Evolutionary conservation across 768 basidiomycete genomes (phyloP), one percentile per base, ranked within the genome.

Genomic region (Hygrophorus russula): DNA sequence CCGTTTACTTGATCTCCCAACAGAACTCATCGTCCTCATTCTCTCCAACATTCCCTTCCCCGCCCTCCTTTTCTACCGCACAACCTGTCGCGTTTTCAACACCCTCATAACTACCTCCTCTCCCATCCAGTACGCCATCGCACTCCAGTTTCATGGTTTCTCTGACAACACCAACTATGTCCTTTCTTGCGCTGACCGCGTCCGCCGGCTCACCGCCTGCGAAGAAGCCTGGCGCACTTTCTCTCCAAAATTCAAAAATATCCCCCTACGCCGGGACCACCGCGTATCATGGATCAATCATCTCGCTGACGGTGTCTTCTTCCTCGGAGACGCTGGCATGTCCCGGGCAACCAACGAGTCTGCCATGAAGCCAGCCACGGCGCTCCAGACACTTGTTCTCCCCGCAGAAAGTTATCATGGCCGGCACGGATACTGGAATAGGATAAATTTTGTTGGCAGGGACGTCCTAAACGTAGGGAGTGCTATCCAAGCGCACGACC

Each of bases 151-250:
- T 5, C 55, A 57, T 3, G 53, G 57, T 0, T 49, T 62, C 5
- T 49, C 55, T 13, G 61, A 63, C 51, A 65, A 67, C 41, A 53
- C 55, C 0, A 46, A 47, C 19, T 57, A 52, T 11, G 31, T 43
- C 8, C 37, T 57, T 7, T 48, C 57, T 7, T 30, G 54, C 17
- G 30, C 54, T 0, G 58, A 64, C 24, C 61, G 62, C 41, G 44
- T 65, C 0, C 37, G 47, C 3, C 43, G 49, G 9, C 52, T 69
- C 2, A 50, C 45, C 33, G 45, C 43, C 2, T 48, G 54, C 2
- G 60, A 65, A 34, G 46, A 52, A 1, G 58, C 63, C 0, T 71
- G 68, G 68, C 18, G 46, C 2, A 42, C 47, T 7, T 44, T 61
- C 7, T 29, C 46, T 12, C 48, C 60, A 1, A 47, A 51, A 5